Conservation (phyloP, 2,329 filamentous ascomycete species). For the Colletotrichum agaves region DNA sequence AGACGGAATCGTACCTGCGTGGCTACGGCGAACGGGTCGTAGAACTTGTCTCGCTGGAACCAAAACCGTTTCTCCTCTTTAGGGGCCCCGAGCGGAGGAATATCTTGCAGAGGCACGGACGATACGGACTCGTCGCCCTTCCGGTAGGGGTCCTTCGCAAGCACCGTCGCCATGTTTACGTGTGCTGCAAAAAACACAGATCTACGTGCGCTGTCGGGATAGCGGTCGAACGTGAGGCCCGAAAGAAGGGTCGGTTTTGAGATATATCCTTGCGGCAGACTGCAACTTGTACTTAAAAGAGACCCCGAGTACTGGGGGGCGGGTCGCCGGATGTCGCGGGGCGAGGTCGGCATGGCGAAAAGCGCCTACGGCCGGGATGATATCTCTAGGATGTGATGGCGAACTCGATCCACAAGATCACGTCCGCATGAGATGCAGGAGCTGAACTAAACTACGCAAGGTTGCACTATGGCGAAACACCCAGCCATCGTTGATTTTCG, state of each 20-base stretch:
- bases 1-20: slow-evolving; percentile 40
- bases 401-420: slow-evolving; percentile 28
- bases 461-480: too few relatives aligned
- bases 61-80: slow-evolving; percentile 45
- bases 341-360: background rate
- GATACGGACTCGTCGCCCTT: slow-evolving; percentile 12
- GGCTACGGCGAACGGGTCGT: slow-evolving; percentile 47
- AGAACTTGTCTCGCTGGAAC: slow-evolving; percentile 45
- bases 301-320: background rate
- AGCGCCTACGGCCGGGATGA: background rate
- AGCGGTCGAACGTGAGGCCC: background rate
- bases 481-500: too few relatives aligned
- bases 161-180: slow-evolving; percentile 32
- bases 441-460: background rate
- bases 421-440: background rate
- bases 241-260: background rate
- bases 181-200: too few relatives aligned
- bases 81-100: slow-evolving; percentile 42
- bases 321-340: slow-evolving; percentile 20
- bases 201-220: too few relatives aligned
- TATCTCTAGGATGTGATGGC: slow-evolving; percentile 11
- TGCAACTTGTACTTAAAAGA: background rate
- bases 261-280: slow-evolving; percentile 10
- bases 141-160: slow-evolving; percentile 24
- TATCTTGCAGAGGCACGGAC: slow-evolving; percentile 37